These are phyloP conservation scores for Ascoidea rubescens DNA, from an alignment of 805 yeast genomes.

Conservation along the genomic window DNA sequence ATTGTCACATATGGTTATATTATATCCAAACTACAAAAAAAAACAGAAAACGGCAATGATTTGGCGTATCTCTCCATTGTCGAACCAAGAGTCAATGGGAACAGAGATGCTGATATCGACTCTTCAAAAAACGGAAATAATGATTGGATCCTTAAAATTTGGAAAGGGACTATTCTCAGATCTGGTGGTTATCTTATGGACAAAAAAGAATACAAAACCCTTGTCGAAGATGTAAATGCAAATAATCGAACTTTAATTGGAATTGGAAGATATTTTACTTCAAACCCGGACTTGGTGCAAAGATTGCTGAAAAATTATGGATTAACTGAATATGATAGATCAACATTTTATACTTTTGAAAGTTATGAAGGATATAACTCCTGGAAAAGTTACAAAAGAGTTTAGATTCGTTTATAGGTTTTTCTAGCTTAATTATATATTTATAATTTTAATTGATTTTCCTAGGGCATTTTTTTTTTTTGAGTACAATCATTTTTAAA, in stretches of 20 bases:
- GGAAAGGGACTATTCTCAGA: slow-evolving; percentile 30
- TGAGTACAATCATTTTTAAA: too few relatives aligned
- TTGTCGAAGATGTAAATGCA: neutral
- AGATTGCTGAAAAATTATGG: slow-evolving; percentile 20
- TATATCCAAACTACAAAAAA: slow-evolving; percentile 9
- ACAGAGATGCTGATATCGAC: slow-evolving; percentile 13
- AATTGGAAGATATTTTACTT: slow-evolving; percentile 15
- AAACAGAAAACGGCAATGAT: slow-evolving; percentile 5
- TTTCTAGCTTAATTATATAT: too few relatives aligned
- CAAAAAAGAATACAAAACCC: slow-evolving; percentile 12
- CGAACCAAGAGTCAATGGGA: slow-evolving; percentile 13
- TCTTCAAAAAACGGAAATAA: slow-evolving; percentile 18
- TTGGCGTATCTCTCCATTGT: slow-evolving; percentile 11
- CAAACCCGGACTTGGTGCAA: slow-evolving; percentile 27
- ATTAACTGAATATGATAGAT: slow-evolving; percentile 25
- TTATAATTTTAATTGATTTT: too few relatives aligned
- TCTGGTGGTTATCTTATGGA: slow-evolving; percentile 21
- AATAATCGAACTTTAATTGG: slow-evolving; percentile 3
- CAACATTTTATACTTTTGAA: slow-evolving; percentile 21
- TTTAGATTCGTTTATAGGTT: neutral
- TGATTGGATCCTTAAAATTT: slow-evolving; percentile 26
- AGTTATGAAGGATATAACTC: slow-evolving; percentile 22
- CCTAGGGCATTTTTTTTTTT: too few relatives aligned
- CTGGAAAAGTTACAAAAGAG: slow-evolving; percentile 15
- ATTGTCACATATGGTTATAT: slow-evolving; percentile 20